phyloP scores from a whole-genome alignment of 768 basidiomycete genomes.

The Goffeauzyma gilvescens region DNA sequence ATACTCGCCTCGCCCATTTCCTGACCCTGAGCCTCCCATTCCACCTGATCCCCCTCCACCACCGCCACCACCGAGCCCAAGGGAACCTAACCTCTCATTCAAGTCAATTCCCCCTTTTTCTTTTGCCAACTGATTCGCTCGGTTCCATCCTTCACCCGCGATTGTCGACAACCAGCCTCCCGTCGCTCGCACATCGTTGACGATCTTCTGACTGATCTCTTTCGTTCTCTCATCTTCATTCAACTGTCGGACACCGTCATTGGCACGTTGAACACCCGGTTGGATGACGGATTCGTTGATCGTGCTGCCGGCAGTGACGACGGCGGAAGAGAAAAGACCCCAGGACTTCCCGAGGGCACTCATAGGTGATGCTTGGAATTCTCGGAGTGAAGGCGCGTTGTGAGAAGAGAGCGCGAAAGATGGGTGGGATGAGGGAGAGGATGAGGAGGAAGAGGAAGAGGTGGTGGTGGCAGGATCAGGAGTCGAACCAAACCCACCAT shows the following conservation, averaged over 20 bases:
- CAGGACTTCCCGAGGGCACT: slow-evolving; percentile 81
- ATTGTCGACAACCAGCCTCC: slow-evolving; percentile 18
- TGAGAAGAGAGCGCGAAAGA: slow-evolving; percentile 57
- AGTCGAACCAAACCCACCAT: slow-evolving; percentile 78
- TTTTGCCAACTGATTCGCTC: slow-evolving; percentile 34
- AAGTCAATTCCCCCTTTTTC: slow-evolving; percentile 68
- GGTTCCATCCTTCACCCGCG: slow-evolving; percentile 26
- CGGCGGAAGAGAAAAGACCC: slow-evolving; percentile 78
- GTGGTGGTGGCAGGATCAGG: slow-evolving; percentile 44
- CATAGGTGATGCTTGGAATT: slow-evolving; percentile 70
- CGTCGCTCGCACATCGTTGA: slow-evolving; percentile 13
- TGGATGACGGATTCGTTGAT: slow-evolving; percentile 78
- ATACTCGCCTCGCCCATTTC: slow-evolving; percentile 41
- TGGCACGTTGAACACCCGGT: slow-evolving; percentile 60
- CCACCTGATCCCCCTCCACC: not conserved
- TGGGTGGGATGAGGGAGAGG: slow-evolving; percentile 40
- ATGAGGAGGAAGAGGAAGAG: no score
- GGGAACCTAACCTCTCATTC: slow-evolving; percentile 35
- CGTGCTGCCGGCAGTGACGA: slow-evolving; percentile 55
- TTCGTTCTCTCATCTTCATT: slow-evolving; percentile 15
- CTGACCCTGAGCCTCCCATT: slow-evolving; percentile 37
- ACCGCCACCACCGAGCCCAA: not conserved
- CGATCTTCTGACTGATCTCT: slow-evolving; percentile 12
- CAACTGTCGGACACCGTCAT: slow-evolving; percentile 12
- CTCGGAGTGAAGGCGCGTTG: slow-evolving; percentile 54